These are phyloP conservation scores for Xylariaceae sp. DNA, from an alignment of 2,329 filamentous ascomycete genomes.

Conservation along the genomic window DNA sequence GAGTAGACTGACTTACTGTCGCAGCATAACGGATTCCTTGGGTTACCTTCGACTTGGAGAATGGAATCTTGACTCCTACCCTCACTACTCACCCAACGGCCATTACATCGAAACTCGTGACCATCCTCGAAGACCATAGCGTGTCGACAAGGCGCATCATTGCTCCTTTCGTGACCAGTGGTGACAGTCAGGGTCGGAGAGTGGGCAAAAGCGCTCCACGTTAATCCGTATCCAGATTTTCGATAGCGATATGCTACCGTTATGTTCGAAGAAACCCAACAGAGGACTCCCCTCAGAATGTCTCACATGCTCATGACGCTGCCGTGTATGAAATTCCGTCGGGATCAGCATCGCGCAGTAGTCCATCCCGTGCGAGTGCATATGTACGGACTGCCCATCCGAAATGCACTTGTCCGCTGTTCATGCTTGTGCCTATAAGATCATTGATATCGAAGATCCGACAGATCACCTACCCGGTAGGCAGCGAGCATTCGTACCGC, in stretches of 20 bases:
- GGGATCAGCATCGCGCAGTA: neutral
- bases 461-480: neutral
- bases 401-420: neutral
- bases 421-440: neutral
- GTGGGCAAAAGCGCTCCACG: neutral
- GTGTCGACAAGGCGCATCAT: neutral
- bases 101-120: neutral
- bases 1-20: neutral
- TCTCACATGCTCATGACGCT: neutral
- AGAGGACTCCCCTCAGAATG: neutral
- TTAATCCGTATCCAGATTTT: neutral
- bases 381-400: neutral
- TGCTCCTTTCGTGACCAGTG: neutral
- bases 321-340: neutral
- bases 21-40: neutral
- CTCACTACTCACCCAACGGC: neutral
- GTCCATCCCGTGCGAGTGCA: neutral
- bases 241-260: neutral
- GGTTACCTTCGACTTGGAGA: neutral
- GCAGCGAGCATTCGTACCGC: neutral
- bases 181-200: neutral
- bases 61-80: neutral
- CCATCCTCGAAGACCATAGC: neutral
- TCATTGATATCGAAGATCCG: neutral
- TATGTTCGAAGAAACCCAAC: neutral